These are phyloP conservation scores for Colletotrichum scovillei DNA, from an alignment of 2,329 filamentous ascomycete genomes.

Conservation along the genomic window DNA sequence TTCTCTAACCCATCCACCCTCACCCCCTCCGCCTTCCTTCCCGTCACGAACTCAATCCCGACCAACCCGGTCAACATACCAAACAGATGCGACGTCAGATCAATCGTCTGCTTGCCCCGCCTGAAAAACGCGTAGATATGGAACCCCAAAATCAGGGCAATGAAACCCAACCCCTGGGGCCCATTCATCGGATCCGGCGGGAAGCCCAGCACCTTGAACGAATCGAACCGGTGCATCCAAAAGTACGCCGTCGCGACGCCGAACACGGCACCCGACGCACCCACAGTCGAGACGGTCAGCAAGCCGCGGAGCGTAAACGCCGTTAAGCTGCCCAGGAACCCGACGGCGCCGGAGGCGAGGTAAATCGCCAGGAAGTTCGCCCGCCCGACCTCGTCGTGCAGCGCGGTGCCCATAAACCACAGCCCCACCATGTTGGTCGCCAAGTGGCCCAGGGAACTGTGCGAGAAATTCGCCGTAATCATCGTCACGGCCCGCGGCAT, in stretches of 20 bases:
- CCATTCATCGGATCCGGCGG: constrained; percentile 64
- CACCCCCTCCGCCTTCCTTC: constrained; percentile 40
- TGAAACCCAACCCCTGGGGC: constrained; percentile 64
- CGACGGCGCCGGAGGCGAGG: constrained; percentile 66
- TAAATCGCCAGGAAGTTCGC: constrained; percentile 77
- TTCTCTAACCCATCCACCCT: constrained; percentile 19
- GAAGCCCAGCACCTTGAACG: constrained; percentile 67
- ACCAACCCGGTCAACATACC: constrained; percentile 61
- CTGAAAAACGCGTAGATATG: constrained; percentile 61
- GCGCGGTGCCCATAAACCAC: constrained; percentile 72
- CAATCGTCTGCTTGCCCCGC: constrained; percentile 54
- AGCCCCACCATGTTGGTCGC: constrained; percentile 73
- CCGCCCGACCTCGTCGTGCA: constrained; percentile 78
- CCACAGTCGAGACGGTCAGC: constrained; percentile 65
- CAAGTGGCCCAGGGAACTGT: constrained; percentile 72
- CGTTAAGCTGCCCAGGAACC: constrained; percentile 68
- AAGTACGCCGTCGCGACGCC: constrained; percentile 73
- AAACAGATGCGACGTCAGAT: constrained; percentile 64
- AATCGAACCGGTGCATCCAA: constrained; percentile 66
- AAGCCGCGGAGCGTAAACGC: constrained; percentile 58
- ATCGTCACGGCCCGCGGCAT: constrained; percentile 72
- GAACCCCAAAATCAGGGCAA: constrained; percentile 62
- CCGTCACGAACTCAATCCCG: constrained; percentile 48
- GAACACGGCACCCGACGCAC: constrained; percentile 74
- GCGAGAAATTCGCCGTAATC: constrained; percentile 76